Percentiles rank a stretch among this genome's conserved stretches.
Evolutionary conservation across 257 asterid species (phyloP).

Genomic region (Solanum bulbocastanum): DNA sequence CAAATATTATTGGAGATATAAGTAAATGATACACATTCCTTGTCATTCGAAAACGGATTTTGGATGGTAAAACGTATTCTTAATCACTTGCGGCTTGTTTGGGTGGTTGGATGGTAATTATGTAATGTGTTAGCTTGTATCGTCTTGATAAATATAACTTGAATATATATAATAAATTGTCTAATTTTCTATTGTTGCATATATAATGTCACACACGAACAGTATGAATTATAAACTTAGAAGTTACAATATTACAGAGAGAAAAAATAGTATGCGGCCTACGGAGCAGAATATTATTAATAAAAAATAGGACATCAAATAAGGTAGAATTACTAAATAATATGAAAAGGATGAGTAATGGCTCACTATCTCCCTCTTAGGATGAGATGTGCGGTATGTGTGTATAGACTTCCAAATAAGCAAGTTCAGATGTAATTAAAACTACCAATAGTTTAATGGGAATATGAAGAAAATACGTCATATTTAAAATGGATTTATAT

Average conservation of each 20-base stretch:
- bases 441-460: background rate
- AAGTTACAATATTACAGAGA: background rate
- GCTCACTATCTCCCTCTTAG: background rate
- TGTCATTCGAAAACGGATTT: background rate
- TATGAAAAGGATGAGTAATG: background rate
- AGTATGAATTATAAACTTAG: background rate
- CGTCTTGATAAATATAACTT: background rate
- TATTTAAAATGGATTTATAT: too few relatives aligned
- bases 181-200: background rate
- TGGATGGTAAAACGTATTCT: too few relatives aligned
- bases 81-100: background rate
- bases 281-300: background rate
- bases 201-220: background rate
- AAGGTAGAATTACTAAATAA: background rate
- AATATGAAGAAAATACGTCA: background rate
- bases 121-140: background rate
- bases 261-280: too few relatives aligned
- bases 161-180: background rate
- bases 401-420: background rate
- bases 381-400: background rate
- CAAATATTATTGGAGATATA: background rate
- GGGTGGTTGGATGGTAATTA: background rate
- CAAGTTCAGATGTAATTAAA: too few relatives aligned
- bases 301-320: background rate
- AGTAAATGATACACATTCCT: background rate